Evolutionary conservation across 179 eudicot genomes (phyloP), one percentile per base, ranked within the genome.

Genomic region (Gypsophila paniculata): DNA sequence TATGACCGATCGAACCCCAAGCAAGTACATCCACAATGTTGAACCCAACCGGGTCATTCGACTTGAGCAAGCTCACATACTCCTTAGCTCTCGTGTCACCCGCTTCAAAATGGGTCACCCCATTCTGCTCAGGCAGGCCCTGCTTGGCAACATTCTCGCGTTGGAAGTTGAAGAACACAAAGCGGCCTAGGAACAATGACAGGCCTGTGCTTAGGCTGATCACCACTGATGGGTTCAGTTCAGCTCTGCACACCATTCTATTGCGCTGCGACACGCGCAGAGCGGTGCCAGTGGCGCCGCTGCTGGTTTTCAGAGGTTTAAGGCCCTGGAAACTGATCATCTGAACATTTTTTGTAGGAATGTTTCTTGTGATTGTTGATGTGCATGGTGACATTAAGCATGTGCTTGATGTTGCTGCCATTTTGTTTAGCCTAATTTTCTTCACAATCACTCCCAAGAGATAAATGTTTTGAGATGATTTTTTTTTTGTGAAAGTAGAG

Each of bases 1-100:
- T 89, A 65, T 93, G 96, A 0, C 96, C 98, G 25, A 91, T 93
- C 1, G 97, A 91, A 0, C 98, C 98, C 98, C 97, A 91, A 2
- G 97, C 98, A 10, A 91, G 85, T 0, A 93, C 98, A 72, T 93
- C 96, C 6, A 91, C 96, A 48, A 93, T 87, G 77, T 91, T 91
- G 59, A 93, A 93, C 22, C 98, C 98, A 54, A 93, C 95, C 0
- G 98, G 98, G 46, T 91, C 97, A 42, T 93, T 91, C 0, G 90
- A 85, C 52, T 91, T 91, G 26, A 93, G 81, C 11, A 91, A 77
- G 62, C 98, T 91, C 1, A 91, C 89, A 57, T 89, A 93, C 82
- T 91, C 98, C 82, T 89, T 91, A 19, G 98, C 97, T 2, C 98
- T 54, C 0, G 52, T 63, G 46, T 93, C 97, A 0, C 98, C 97